A percentile compares a stretch with the other conserved stretches of the same genome.
Evolutionary conservation across 148 eudicot species (phyloP).

Genomic region (Fallopia convolvulus): DNA sequence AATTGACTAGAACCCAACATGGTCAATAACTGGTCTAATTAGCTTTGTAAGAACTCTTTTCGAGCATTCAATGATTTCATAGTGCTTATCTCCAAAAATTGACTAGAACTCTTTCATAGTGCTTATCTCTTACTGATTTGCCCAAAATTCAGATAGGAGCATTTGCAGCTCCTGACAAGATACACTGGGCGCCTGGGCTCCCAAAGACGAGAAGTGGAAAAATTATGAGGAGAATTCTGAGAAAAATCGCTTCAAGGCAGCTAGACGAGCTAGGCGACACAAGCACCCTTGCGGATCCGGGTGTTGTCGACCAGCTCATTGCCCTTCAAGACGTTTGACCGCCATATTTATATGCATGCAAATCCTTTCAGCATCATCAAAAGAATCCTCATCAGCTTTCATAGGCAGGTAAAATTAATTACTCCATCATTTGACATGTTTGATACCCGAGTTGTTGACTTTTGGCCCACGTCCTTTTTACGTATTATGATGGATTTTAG

Average conservation of each 20-base stretch:
- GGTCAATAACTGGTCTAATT: background rate
- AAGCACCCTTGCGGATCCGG: constrained; percentile 90
- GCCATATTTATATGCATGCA: background rate
- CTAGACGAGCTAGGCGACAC: constrained; percentile 93
- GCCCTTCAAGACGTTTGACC: constrained; percentile 43
- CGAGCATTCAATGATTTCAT: background rate
- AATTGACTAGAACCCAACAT: background rate
- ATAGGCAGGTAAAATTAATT: background rate
- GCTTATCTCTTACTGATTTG: background rate
- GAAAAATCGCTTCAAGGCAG: constrained; percentile 91
- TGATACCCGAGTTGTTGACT: background rate
- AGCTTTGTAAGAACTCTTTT: background rate
- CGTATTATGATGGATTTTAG: background rate
- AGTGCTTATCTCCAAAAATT: too few relatives aligned
- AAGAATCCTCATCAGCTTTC: background rate
- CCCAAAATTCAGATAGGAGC: constrained; percentile 73
- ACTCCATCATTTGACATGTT: background rate
- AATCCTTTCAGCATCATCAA: background rate
- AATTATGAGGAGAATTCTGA: constrained; percentile 92
- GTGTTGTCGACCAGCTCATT: constrained; percentile 85
- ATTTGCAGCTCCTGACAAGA: constrained; percentile 90
- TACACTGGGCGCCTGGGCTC: constrained; percentile 98
- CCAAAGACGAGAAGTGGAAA: constrained; percentile 99
- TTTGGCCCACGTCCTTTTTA: background rate
- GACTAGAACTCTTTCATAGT: too few relatives aligned